A percentile compares a stretch with the other conserved stretches of the same genome.
Evolutionary conservation across 2,329 filamentous ascomycete species (phyloP).

Genomic region (Whalleya microplaca): DNA sequence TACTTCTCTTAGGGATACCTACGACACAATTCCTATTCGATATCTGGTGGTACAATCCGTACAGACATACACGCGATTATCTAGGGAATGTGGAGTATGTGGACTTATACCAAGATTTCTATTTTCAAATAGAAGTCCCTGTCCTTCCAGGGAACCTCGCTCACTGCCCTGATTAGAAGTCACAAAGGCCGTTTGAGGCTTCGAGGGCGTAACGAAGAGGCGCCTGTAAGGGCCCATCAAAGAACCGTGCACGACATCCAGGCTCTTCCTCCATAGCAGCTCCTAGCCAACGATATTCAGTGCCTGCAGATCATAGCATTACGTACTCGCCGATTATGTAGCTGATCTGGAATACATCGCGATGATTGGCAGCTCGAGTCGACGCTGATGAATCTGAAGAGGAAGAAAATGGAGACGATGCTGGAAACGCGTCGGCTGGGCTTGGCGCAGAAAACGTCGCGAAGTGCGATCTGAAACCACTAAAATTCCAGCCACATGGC

Average conservation of each 20-base stretch:
- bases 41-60: background rate
- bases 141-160: background rate
- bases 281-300: background rate
- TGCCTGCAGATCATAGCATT: background rate
- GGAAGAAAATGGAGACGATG: background rate
- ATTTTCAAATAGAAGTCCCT: too few species aligned
- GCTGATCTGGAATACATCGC: background rate
- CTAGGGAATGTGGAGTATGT: background rate
- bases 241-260: too few species aligned
- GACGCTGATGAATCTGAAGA: background rate
- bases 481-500: background rate
- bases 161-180: background rate
- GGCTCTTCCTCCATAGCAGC: too few species aligned
- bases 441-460: constrained; percentile 16
- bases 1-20: too few species aligned
- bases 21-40: background rate
- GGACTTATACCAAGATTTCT: too few species aligned
- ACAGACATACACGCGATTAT: background rate
- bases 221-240: too few species aligned
- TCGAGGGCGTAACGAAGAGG: background rate
- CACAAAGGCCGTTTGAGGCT: background rate
- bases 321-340: background rate
- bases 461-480: constrained; percentile 8
- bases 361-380: background rate
- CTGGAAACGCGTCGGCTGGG: background rate